These are phyloP conservation scores for Saccharomyces mikatae DNA, from an alignment of 805 yeast species.

Conservation along the genomic window DNA sequence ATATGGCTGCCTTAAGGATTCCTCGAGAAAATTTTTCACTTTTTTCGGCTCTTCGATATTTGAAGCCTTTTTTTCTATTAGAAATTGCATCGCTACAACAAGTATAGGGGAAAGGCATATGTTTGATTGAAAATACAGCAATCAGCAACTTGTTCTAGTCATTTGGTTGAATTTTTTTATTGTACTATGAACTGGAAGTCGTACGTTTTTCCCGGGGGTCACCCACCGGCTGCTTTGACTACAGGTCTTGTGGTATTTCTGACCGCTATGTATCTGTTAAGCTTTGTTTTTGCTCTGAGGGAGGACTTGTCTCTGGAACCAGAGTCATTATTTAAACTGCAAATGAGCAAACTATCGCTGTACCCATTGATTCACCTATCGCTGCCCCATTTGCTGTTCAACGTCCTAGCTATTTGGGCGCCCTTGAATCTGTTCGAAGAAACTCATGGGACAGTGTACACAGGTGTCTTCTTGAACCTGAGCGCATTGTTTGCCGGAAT, in stretches of 20 bases:
- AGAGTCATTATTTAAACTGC: constrained; percentile 6
- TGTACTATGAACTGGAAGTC: background rate
- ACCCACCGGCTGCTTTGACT: constrained; percentile 51
- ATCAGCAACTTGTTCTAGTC: background rate
- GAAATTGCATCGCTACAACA: background rate
- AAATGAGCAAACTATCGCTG: constrained; percentile 36
- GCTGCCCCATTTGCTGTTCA: constrained; percentile 52
- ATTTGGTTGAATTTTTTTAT: background rate
- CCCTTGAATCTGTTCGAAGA: constrained; percentile 61
- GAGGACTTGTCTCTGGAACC: constrained; percentile 11
- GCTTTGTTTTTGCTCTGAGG: constrained; percentile 14
- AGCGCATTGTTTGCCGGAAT: constrained; percentile 64
- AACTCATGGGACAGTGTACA: constrained; percentile 73
- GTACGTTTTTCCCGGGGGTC: constrained; percentile 5
- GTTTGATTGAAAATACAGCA: background rate
- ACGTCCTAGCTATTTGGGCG: constrained; percentile 47
- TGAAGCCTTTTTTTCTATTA: background rate
- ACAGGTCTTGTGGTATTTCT: constrained; percentile 55
- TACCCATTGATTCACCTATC: constrained; percentile 66
- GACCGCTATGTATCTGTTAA: constrained; percentile 36
- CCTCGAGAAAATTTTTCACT: background rate
- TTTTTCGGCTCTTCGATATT: background rate
- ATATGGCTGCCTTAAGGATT: background rate
- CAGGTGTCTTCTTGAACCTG: constrained; percentile 71
- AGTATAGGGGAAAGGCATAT: background rate